Percentiles rank a stretch among this genome's conserved stretches.
Evolutionary conservation across 139 green algal genomes (phyloP).

Genomic region (Tetradesmus lagerheimii): DNA sequence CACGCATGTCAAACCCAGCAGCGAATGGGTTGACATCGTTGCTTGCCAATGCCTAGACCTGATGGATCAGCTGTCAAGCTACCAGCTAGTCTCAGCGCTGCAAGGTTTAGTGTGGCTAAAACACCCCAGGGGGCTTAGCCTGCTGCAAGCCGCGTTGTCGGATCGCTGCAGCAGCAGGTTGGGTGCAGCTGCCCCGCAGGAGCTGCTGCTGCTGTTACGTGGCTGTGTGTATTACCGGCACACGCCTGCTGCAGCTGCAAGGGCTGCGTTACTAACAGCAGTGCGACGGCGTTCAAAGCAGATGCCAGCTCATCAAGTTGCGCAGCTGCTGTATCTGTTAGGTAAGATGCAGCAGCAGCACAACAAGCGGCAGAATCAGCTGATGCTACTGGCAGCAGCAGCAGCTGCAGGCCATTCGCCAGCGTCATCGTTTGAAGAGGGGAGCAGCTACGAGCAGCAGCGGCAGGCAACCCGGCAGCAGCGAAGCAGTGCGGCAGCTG

Average conservation of each 20-base stretch:
- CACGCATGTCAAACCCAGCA: neutral
- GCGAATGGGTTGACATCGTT: constrained; percentile 1
- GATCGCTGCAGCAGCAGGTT: neutral
- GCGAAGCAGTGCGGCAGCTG: neutral
- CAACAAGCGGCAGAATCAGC: neutral
- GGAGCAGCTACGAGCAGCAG: neutral
- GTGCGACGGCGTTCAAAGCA: neutral
- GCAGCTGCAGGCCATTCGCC: neutral
- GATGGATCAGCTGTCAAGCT: constrained; percentile 19
- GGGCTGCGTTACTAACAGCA: neutral
- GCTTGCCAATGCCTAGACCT: constrained; percentile 12
- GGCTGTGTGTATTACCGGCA: constrained; percentile 18
- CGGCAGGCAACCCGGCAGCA: neutral
- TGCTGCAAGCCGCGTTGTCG: constrained; percentile 23
- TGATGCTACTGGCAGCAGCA: neutral
- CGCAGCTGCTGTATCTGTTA: constrained; percentile 33
- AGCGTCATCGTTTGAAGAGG: neutral
- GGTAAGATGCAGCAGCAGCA: constrained; percentile 38
- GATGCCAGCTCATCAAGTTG: neutral
- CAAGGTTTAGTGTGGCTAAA: constrained; percentile 22
- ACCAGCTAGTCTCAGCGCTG: constrained; percentile 11
- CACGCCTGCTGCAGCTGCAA: neutral
- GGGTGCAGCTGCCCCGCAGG: neutral
- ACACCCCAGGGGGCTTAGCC: neutral
- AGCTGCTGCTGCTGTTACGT: constrained; percentile 36